phyloP scores from a whole-genome alignment of 257 asterid species.

The Craterostigma plantagineum region DNA sequence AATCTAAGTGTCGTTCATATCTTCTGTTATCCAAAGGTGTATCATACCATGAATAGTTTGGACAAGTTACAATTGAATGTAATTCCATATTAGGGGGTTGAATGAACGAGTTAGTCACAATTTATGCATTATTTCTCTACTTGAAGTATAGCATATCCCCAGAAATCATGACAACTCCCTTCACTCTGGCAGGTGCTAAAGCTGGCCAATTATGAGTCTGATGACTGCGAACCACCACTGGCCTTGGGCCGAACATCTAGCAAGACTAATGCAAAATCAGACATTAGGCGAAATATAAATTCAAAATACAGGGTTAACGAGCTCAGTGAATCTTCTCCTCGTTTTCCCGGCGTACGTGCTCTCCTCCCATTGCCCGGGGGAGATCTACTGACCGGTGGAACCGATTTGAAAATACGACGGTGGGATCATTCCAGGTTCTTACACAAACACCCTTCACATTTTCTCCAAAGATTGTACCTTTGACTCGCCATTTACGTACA shows the following conservation, averaged over 20 bases:
- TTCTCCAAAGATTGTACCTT: too few relatives aligned
- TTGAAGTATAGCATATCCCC: too few relatives aligned
- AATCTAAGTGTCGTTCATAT: too few relatives aligned
- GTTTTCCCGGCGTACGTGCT: slow-evolving; percentile 91
- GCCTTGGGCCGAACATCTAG: slow-evolving; percentile 52
- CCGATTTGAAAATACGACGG: slow-evolving; percentile 89
- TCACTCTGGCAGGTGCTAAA: slow-evolving; percentile 41
- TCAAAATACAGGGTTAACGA: slow-evolving; percentile 75
- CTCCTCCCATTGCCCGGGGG: slow-evolving; percentile 98
- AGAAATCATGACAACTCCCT: not conserved
- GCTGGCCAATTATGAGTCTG: slow-evolving; percentile 58
- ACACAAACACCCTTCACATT: too few relatives aligned
- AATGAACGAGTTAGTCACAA: too few relatives aligned
- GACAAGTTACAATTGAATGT: too few relatives aligned
- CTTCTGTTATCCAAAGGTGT: too few relatives aligned
- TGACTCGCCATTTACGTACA: too few relatives aligned
- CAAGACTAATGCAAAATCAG: slow-evolving; percentile 46
- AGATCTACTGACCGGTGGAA: slow-evolving; percentile 89
- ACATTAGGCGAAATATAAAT: slow-evolving; percentile 39
- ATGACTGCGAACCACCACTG: slow-evolving; percentile 58
- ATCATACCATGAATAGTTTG: too few relatives aligned
- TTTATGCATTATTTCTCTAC: too few relatives aligned
- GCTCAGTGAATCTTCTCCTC: slow-evolving; percentile 61
- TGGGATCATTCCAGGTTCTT: slow-evolving; percentile 99
- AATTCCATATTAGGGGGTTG: too few relatives aligned